Evolutionary conservation across 2,329 filamentous ascomycete species (phyloP), one percentile per base, ranked within the genome.

Genomic region (Ploettnerulaceae sp.): DNA sequence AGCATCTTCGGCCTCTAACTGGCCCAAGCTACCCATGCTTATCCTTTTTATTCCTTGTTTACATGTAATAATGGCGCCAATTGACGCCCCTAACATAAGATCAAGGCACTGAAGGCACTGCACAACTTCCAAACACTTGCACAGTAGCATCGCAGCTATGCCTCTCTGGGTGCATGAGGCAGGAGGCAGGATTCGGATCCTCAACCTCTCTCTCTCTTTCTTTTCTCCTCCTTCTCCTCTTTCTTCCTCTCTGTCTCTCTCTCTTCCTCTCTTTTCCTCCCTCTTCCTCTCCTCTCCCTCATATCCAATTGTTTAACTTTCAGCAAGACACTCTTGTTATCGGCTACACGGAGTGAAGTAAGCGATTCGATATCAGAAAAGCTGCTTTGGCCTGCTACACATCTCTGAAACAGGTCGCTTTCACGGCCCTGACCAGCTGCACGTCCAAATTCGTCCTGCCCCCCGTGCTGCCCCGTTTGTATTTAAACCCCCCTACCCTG

Each of bases 1-100:
- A 18, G 11, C 11, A 20, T 34, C 28, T 20, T 14, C 26, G 21
- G 21, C 5, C 12, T 43, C 7, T 49, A 17, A 53, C 41, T 53
- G 41, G 51, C 34, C 39, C 36, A 36, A 50, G 47, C 51, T 50
- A 46, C 37, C 51, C 47, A 28, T 48, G 45, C 25, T 8, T 21
- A 12, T 22, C 14, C 38, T n/a, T n/a, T n/a, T n/a, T 42, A 31
- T 31, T 29, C 32, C 42, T 35, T 47, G 48, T 47, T 46, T 46
- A 43, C 43, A 18, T 31, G 18, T 5, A 24, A 38, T 35, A 34
- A n/a, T n/a, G n/a, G 26, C 48, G 35, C 36, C 45, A 45, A 51
- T 51, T 39, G 45, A 20, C 48, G 37, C 39, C 45, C 45, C n/a
- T n/a, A n/a, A n/a, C n/a, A n/a, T 29, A 33, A 37, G 38, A 39